Evolutionary conservation across 2,329 filamentous ascomycete species (phyloP).

Genomic region (Aureobasidium sp.): DNA sequence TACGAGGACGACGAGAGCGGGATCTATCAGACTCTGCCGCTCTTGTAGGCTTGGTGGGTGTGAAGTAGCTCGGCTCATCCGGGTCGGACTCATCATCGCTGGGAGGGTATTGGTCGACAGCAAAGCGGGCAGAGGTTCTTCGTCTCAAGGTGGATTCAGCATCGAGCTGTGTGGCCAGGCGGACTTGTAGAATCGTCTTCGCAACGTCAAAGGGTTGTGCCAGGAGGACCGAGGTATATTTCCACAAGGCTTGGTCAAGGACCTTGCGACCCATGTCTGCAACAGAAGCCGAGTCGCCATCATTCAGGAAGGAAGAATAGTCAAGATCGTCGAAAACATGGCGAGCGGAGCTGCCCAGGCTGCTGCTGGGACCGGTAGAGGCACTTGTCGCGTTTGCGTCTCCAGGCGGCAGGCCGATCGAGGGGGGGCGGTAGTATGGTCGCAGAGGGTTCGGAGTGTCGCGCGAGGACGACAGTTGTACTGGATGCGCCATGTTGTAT

Average conservation of each 20-base stretch:
- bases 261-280: constrained; percentile 66
- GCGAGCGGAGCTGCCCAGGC: constrained; percentile 58
- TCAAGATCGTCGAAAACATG: constrained; percentile 86
- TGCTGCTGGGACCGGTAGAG: constrained; percentile 35
- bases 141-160: neutral
- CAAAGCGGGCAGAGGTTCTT: neutral
- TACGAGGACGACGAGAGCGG: constrained; percentile 27
- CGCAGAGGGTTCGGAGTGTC: constrained; percentile 54
- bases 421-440: constrained; percentile 64
- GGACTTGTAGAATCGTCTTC: constrained; percentile 83
- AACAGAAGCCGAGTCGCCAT: constrained; percentile 60
- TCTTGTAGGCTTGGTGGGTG: constrained; percentile 51
- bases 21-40: constrained; percentile 25
- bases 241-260: constrained; percentile 79
- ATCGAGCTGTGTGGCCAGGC: constrained; percentile 35
- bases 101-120: constrained; percentile 3
- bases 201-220: constrained; percentile 96
- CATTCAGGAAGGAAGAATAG: constrained; percentile 78
- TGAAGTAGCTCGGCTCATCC: constrained; percentile 67
- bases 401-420: constrained; percentile 51
- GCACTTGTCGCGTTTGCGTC: constrained; percentile 21
- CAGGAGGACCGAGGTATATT: constrained; percentile 81
- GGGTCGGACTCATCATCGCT: constrained; percentile 65
- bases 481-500: constrained; percentile 18
- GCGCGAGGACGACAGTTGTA: constrained; percentile 34